These are phyloP conservation scores for Graphilbum ipis-grandicollis DNA, from an alignment of 2,329 filamentous ascomycete genomes.

Conservation along the genomic window DNA sequence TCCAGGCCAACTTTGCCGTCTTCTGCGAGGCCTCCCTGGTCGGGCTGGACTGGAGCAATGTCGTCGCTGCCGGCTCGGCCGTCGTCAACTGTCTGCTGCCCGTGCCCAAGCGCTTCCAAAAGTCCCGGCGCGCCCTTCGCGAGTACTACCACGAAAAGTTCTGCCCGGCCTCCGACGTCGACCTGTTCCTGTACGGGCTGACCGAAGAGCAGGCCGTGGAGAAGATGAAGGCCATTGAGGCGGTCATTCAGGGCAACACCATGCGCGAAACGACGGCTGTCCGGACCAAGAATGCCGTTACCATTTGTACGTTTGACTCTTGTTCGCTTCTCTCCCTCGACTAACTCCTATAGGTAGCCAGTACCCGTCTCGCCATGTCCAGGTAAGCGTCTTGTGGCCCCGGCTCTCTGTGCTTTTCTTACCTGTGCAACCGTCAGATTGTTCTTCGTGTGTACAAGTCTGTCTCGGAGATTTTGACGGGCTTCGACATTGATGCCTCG, in stretches of 20 bases:
- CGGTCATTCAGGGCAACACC: slow-evolving; percentile 56
- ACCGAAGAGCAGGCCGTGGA: slow-evolving; percentile 60
- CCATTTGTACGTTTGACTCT: slow-evolving; percentile 35
- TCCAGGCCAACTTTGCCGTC: slow-evolving; percentile 50
- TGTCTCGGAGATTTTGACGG: slow-evolving; percentile 67
- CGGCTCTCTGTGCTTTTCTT: background rate
- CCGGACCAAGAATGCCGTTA: slow-evolving; percentile 74
- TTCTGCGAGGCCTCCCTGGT: slow-evolving; percentile 65
- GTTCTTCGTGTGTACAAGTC: slow-evolving; percentile 75
- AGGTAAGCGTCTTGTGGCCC: slow-evolving; percentile 19
- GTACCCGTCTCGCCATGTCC: slow-evolving; percentile 68
- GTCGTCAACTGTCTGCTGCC: slow-evolving; percentile 66
- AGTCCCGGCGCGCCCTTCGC: slow-evolving; percentile 44
- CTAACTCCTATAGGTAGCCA: slow-evolving; percentile 46
- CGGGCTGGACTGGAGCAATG: slow-evolving; percentile 67
- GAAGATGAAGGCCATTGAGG: slow-evolving; percentile 73
- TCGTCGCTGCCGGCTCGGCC: slow-evolving; percentile 65
- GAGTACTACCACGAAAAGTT: slow-evolving; percentile 70
- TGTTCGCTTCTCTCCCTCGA: no score
- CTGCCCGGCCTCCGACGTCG: slow-evolving; percentile 71
- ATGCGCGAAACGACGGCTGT: slow-evolving; percentile 72
- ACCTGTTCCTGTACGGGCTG: slow-evolving; percentile 70
- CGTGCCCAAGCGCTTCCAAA: slow-evolving; percentile 42
- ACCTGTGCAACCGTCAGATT: slow-evolving; percentile 31
- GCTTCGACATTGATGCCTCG: slow-evolving; percentile 76